Conservation (phyloP, 2,329 filamentous ascomycete genomes). For the Lojkania enalia region DNA sequence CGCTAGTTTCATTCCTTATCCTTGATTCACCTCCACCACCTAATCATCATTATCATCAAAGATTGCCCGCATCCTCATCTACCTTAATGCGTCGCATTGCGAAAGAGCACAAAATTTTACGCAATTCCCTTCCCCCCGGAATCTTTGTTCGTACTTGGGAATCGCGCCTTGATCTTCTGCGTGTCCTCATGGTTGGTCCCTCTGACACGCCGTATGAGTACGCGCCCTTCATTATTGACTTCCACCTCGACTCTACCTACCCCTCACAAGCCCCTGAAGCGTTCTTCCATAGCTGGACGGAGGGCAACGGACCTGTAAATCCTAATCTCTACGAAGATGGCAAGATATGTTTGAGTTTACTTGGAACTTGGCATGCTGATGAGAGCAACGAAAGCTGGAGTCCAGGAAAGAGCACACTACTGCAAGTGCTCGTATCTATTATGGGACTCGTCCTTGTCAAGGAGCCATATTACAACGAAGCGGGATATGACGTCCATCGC, state of each 20-base stretch:
- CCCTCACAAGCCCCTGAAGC: constrained; percentile 58
- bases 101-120: constrained; percentile 63
- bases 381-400: constrained; percentile 59
- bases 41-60: constrained; percentile 46
- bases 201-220: constrained; percentile 63
- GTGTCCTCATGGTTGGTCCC: constrained; percentile 62
- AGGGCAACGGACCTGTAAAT: constrained; percentile 58
- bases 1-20: constrained; percentile 36
- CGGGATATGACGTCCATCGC: constrained; percentile 60
- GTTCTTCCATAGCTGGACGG: constrained; percentile 64
- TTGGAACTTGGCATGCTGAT: constrained; percentile 63
- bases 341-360: constrained; percentile 62
- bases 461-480: constrained; percentile 67
- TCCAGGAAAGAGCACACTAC: constrained; percentile 55
- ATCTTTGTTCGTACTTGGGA: constrained; percentile 65
- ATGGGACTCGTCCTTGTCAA: constrained; percentile 62
- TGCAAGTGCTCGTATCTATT: constrained; percentile 62
- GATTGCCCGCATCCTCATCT: constrained; percentile 46
- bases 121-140: constrained; percentile 56
- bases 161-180: constrained; percentile 60
- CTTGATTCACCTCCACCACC: constrained; percentile 40
- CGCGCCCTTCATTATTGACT: constrained; percentile 64
- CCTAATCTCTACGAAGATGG: constrained; percentile 67
- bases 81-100: constrained; percentile 54
- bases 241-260: constrained; percentile 55